Evolutionary conservation across 495 filamentous ascomycete genomes (phyloP).

Genomic region (Penicillium subrubescens): DNA sequence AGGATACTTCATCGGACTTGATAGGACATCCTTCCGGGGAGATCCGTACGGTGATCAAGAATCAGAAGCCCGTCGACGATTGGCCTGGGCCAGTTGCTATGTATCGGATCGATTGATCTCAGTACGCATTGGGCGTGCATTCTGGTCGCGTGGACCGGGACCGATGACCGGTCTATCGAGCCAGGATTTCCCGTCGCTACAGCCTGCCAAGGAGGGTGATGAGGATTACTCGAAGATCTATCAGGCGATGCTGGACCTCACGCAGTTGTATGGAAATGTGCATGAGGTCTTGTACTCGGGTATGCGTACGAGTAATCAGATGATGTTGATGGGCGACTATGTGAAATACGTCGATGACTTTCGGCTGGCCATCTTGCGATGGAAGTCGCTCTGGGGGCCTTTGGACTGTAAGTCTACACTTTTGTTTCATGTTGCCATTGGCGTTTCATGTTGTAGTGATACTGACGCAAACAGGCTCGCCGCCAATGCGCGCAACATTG

Average conservation of each 20-base stretch:
- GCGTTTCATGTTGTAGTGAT: background rate
- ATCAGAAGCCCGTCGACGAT: slow-evolving; percentile 55
- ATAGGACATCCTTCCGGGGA: slow-evolving; percentile 57
- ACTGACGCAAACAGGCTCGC: slow-evolving; percentile 48
- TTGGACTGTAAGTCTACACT: slow-evolving; percentile 47
- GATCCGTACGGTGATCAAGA: slow-evolving; percentile 49
- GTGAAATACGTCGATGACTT: slow-evolving; percentile 71
- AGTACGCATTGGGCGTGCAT: slow-evolving; percentile 63
- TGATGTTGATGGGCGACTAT: slow-evolving; percentile 66
- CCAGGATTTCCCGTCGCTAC: slow-evolving; percentile 63
- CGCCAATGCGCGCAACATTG: slow-evolving; percentile 57
- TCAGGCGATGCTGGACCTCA: slow-evolving; percentile 64
- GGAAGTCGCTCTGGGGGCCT: slow-evolving; percentile 65
- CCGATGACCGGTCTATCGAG: slow-evolving; percentile 62
- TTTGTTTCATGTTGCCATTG: background rate
- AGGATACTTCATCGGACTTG: slow-evolving; percentile 64
- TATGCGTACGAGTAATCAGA: slow-evolving; percentile 63
- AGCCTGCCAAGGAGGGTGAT: slow-evolving; percentile 51
- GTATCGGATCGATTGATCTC: slow-evolving; percentile 66
- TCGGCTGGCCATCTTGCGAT: slow-evolving; percentile 59
- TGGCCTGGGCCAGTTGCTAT: slow-evolving; percentile 67
- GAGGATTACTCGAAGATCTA: slow-evolving; percentile 66
- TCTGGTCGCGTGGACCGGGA: slow-evolving; percentile 66
- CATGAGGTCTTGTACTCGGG: slow-evolving; percentile 68
- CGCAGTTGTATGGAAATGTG: slow-evolving; percentile 67